A percentile compares a stretch with the other conserved stretches of the same genome.
These are phyloP conservation scores for Sarocladium kiliense DNA, from an alignment of 2,329 filamentous ascomycete genomes.

Conservation along the genomic window DNA sequence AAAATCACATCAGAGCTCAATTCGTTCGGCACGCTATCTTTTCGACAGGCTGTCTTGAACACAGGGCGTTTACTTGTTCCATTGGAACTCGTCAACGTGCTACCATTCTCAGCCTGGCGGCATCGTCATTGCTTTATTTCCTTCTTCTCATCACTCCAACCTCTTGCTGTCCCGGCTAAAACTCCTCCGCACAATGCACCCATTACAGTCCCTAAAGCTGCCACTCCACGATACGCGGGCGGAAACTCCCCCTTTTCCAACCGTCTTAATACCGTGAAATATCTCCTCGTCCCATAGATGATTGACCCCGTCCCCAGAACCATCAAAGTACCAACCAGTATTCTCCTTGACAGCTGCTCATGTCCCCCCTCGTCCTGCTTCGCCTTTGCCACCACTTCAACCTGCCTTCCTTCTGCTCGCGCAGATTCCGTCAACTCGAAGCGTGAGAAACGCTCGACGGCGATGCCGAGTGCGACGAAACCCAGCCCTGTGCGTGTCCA, in stretches of 20 bases:
- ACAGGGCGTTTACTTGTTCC: no score
- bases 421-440: conserved; percentile 29
- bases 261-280: conserved; percentile 36
- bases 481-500: conserved; percentile 47
- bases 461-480: conserved; percentile 46
- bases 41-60: no score
- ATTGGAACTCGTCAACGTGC: no score
- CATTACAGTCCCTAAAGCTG: conserved; percentile 22
- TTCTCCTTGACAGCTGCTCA: conserved; percentile 12
- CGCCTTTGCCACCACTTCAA: background rate
- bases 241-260: conserved; percentile 36
- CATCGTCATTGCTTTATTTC: background rate
- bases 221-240: conserved; percentile 25
- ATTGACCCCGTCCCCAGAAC: conserved; percentile 39
- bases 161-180: conserved; percentile 7
- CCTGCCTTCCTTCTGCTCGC: conserved; percentile 1
- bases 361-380: conserved; percentile 11
- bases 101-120: no score
- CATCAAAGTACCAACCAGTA: conserved; percentile 35
- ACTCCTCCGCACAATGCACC: conserved; percentile 25
- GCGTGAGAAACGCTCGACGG: conserved; percentile 40
- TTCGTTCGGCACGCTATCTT: no score
- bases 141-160: background rate
- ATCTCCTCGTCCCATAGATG: conserved; percentile 40
- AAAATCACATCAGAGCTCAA: no score